Percentiles rank a stretch among this genome's conserved stretches.
phyloP scores from a whole-genome alignment of 495 filamentous ascomycete species.

The Penicillium pancosmium region DNA sequence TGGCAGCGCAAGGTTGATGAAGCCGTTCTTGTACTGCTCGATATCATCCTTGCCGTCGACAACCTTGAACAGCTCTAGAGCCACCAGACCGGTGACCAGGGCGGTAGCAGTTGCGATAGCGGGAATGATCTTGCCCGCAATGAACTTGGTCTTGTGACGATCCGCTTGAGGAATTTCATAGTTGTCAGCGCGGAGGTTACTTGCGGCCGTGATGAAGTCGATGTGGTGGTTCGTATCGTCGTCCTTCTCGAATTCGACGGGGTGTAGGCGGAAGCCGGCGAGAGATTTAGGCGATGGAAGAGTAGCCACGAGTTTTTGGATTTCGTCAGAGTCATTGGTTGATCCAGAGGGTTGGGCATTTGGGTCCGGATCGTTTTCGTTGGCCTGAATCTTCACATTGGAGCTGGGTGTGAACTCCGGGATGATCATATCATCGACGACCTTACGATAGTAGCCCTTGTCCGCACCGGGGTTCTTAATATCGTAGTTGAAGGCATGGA shows the following conservation, averaged over 20 bases:
- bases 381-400: constrained; percentile 94
- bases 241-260: constrained; percentile 99
- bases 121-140: constrained; percentile 99
- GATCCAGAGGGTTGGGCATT: constrained; percentile 63
- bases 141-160: constrained; percentile 97
- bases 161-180: constrained; percentile 94
- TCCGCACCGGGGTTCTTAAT: constrained; percentile 75
- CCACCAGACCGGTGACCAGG: constrained; percentile 89
- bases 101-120: constrained; percentile 98
- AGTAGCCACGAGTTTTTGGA: constrained; percentile 63
- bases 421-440: constrained; percentile 91
- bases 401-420: constrained; percentile 94
- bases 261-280: constrained; percentile 81
- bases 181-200: constrained; percentile 95
- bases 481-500: constrained; percentile 97
- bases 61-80: constrained; percentile 95
- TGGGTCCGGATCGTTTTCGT: constrained; percentile 93
- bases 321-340: constrained; percentile 70
- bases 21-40: constrained; percentile 99
- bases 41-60: constrained; percentile 92
- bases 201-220: constrained; percentile 97
- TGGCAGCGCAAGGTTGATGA: constrained; percentile 93
- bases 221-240: constrained; percentile 98
- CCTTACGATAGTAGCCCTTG: constrained; percentile 68
- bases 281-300: constrained; percentile 80